Evolutionary conservation across 768 basidiomycete genomes (phyloP).

Genomic region (Calocera cornea): DNA sequence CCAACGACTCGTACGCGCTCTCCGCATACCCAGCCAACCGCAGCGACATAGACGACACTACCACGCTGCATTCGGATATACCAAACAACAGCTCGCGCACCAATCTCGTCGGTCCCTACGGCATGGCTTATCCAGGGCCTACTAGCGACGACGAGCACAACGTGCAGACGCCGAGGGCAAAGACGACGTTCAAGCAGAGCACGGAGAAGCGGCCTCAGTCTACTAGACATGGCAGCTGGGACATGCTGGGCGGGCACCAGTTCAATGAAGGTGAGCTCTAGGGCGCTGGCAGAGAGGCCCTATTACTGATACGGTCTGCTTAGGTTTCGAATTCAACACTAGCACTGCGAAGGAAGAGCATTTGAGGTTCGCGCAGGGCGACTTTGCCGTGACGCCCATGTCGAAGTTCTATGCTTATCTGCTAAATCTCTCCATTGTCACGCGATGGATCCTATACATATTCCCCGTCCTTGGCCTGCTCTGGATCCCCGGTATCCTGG

Average conservation of each 20-base stretch:
- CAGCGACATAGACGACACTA: background rate
- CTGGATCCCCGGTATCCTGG: constrained; percentile 43
- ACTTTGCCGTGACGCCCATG: background rate
- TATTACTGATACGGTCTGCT: background rate
- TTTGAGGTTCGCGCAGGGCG: background rate
- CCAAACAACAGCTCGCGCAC: background rate
- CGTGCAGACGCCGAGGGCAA: background rate
- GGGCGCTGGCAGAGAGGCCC: background rate
- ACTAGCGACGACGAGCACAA: background rate
- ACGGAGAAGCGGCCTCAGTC: background rate
- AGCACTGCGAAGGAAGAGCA: background rate
- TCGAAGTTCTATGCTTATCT: constrained; percentile 52
- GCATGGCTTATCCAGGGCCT: background rate
- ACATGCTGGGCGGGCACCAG: background rate
- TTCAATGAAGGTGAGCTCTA: background rate
- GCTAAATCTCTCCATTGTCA: constrained; percentile 58
- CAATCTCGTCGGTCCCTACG: background rate
- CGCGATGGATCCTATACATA: constrained; percentile 55
- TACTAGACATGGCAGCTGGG: background rate
- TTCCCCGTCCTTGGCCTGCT: constrained; percentile 22
- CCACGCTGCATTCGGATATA: background rate
- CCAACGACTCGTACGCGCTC: background rate
- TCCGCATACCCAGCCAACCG: background rate
- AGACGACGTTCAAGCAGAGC: background rate
- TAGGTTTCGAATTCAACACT: background rate